Evolutionary conservation across 176 grass and related monocot genomes (phyloP).

Genomic region (Alopecurus myosuroides): DNA sequence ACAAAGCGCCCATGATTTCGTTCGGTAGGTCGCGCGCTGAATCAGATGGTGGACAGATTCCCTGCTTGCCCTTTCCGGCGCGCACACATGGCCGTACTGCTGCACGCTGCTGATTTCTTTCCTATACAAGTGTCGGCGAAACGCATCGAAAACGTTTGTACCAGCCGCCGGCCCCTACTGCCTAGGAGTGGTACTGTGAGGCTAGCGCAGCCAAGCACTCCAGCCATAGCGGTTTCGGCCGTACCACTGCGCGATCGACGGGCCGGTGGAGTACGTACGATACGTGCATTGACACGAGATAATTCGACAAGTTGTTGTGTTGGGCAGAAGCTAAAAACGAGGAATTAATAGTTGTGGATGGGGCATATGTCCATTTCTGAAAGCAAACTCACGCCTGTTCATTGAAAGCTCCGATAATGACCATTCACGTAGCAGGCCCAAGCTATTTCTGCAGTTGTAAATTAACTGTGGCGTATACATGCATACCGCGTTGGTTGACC

Average conservation of each 20-base stretch:
- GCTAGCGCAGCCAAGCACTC: not conserved
- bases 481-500: not conserved
- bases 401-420: not conserved
- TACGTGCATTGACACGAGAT: not conserved
- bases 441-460: too few relatives aligned
- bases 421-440: too few relatives aligned
- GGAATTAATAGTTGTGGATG: too few relatives aligned
- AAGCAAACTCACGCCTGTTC: not conserved
- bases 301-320: not conserved
- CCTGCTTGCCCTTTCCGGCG: too few relatives aligned
- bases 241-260: not conserved
- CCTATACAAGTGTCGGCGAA: not conserved
- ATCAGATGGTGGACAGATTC: not conserved
- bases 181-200: not conserved
- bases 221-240: too few relatives aligned
- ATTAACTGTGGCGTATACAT: too few relatives aligned
- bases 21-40: not conserved
- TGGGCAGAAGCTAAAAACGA: not conserved
- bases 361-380: not conserved
- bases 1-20: not conserved
- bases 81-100: too few relatives aligned
- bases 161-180: not conserved
- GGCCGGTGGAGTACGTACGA: not conserved
- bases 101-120: not conserved
- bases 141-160: not conserved